These are phyloP conservation scores for Gastrodia elata DNA, from an alignment of 106 monocot species.

Conservation along the genomic window DNA sequence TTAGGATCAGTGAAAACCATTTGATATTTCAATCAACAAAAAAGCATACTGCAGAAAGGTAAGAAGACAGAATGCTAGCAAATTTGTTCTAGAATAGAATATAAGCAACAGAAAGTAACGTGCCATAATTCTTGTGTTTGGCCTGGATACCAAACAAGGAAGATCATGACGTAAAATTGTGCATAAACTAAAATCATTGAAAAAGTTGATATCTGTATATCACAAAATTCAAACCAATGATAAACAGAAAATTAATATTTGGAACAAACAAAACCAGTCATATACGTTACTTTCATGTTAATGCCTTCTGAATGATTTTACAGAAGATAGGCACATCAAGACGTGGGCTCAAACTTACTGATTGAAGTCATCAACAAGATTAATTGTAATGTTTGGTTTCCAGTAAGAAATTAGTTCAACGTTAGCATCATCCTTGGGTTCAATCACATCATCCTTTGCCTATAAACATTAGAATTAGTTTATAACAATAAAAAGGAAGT, in stretches of 20 bases:
- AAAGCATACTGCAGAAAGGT: background rate
- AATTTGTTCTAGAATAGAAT: background rate
- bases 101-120: background rate
- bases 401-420: constrained; percentile 86
- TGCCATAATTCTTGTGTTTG: background rate
- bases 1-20: background rate
- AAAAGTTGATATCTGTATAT: background rate
- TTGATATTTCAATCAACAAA: background rate
- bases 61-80: too few relatives aligned
- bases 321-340: background rate
- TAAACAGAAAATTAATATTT: background rate
- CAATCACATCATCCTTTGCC: constrained; percentile 28
- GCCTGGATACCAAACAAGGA: background rate
- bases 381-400: constrained; percentile 93
- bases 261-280: background rate
- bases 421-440: constrained; percentile 47
- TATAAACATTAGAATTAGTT: constrained; percentile 15
- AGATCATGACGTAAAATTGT: background rate
- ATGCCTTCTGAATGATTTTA: background rate
- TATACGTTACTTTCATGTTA: background rate
- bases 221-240: background rate
- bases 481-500: background rate
- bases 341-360: constrained; percentile 23
- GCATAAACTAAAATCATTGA: background rate
- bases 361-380: constrained; percentile 87